Evolutionary conservation across 176 grass and related monocot genomes (phyloP), one percentile per base, ranked within the genome.

Genomic region (Olyra latifolia): DNA sequence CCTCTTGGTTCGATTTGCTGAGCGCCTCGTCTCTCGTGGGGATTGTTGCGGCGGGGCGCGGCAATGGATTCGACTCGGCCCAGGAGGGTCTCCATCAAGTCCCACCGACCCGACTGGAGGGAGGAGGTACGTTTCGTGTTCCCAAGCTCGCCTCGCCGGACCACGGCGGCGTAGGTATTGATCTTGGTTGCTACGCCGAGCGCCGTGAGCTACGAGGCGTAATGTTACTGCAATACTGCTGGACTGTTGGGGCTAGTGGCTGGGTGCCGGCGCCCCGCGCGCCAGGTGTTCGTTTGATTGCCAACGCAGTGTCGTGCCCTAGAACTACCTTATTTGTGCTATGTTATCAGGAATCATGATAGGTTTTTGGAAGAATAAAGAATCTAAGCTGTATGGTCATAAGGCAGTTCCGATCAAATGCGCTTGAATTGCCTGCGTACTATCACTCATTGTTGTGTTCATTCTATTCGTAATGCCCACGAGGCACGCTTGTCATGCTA

Each of bases 101-200:
- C 80, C 38, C 75, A 46, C 27, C 87, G 84, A 28, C 82, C 87
- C 62, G 89, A 91, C 83, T 97, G 90, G 93, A 93, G 83, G 82
- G 68, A 83, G 59, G 80, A 97, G 90, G 90, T 97, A 73, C 54
- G 66, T 87, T 24, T 54, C 64, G 15, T 65, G 15, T 65, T 13
- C 62, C 17, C 41, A 8, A 19, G n/a, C 74, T 30, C 47, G 39
- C 63, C 64, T 81, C 27, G 7, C 27, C 39, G 55, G 32, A 35
- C 32, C 32, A 35, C 32, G 32, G 38, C 1, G 44, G 30, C 3
- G 54, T 29, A 15, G 28, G 39, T 15, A 0, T 55, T 7, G 53
- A 3, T 25, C 55, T 58, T 58, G 55, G 4, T 58, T 12, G 55
- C 22, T 58, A 24, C 22, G 53, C 71, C 15, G 57, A 42, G 4